Base-by-base conservation (phyloP, 345 rosid species). In the Populus tremula region DNA sequence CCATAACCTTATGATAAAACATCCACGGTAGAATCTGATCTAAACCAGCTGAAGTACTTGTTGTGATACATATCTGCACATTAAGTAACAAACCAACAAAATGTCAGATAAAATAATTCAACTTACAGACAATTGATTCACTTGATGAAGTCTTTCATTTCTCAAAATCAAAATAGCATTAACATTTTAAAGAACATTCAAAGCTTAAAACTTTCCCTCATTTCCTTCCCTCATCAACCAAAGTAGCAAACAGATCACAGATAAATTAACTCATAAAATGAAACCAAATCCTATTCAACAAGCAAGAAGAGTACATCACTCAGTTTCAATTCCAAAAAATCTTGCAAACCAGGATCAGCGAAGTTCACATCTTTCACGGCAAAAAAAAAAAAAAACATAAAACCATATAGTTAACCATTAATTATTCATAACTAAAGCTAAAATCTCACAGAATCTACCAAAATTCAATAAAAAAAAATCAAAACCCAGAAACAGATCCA, bases 1-100 rank as follows among this genome's bases (percentile, higher is more conserved):
- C 99, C 75, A 91, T 82, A 80, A 90, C 94, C 87, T 93, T 95
- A 83, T 95, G 98, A 79, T 87, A 95, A 77, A 85, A 93, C 29
- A 93, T 77, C 99, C 99, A 95, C 0, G 96, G 99, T 54, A 95
- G 67, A 65, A 82, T 95, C 81, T 92, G 97, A 73, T 93, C 93
- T 71, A 95, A 80, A 13, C 96, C 97, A 53, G 93, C 99, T 6
- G 98, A 92, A 81, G 97, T 95, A 83, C 96, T 95, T 36, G 98
- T 86, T 5, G 92, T 88, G 72, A 95, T 87, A 79, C 96, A 93
- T 83, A 95, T 89, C 99, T 95, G 79, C 62, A 65, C 17, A 62
- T 47, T 8, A 12, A 49, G 65, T 35, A 63, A 35, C 49, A 35
- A 31, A 39, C 47, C 70, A 38, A 69, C 16, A 74, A 18, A 50